Percentiles rank a stretch among this genome's conserved stretches.
Conservation (phyloP, 257 asterid genomes). For the Orobanche coerulescens region DNA sequence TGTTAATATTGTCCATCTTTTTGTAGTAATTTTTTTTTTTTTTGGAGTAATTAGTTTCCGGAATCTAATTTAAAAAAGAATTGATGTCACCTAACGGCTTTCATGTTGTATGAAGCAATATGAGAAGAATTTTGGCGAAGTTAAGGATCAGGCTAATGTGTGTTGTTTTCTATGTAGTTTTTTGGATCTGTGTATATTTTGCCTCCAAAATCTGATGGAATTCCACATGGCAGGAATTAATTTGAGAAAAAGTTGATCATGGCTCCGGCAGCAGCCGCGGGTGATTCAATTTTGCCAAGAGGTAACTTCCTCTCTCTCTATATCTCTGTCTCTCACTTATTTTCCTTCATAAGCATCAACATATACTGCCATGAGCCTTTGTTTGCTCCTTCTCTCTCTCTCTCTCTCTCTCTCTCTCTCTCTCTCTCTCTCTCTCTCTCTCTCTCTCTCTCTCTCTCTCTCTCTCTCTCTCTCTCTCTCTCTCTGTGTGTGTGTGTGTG, state of each 20-base stretch:
- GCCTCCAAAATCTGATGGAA: conserved; percentile 14
- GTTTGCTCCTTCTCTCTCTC: too few relatives aligned
- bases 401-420: too few relatives aligned
- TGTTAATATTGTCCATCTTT: not conserved
- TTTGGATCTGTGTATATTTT: conserved; percentile 12
- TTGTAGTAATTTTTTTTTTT: too few relatives aligned
- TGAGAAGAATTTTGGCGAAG: conserved; percentile 15
- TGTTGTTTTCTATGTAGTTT: conserved; percentile 9
- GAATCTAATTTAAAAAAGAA: not conserved
- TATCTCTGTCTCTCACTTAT: not conserved
- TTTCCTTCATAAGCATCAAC: not conserved
- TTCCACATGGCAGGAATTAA: conserved; percentile 24
- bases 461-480: too few relatives aligned
- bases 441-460: too few relatives aligned
- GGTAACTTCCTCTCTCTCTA: conserved; percentile 24
- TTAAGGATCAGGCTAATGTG: conserved; percentile 23
- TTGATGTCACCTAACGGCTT: conserved; percentile 11
- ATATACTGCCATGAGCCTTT: not conserved
- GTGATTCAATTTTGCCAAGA: conserved; percentile 46
- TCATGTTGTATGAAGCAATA: conserved; percentile 21
- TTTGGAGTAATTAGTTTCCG: not conserved
- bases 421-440: too few relatives aligned
- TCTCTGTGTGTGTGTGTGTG: conserved; percentile 9
- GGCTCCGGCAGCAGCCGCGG: conserved; percentile 36
- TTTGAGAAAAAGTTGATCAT: conserved; percentile 28